Conservation (phyloP, 148 eudicot genomes). For the Silene uniflora region DNA sequence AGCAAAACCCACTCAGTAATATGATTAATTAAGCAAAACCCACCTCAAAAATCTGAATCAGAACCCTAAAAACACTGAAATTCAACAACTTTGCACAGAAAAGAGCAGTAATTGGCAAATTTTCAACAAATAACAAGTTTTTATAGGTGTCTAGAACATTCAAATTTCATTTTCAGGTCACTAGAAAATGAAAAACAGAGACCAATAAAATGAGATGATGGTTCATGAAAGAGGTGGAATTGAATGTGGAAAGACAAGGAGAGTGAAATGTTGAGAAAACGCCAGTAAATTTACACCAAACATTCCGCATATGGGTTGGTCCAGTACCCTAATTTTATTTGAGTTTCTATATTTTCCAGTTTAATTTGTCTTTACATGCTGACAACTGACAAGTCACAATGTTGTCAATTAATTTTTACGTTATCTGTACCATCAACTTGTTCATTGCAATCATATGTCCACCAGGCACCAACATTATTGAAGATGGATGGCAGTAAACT, state of each 20-base stretch:
- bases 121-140: background rate
- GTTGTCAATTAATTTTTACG: background rate
- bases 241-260: conserved; percentile 7
- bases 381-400: background rate
- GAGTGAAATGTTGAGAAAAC: conserved; percentile 14
- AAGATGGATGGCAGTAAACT: background rate
- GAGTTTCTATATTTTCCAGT: background rate
- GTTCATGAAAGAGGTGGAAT: background rate
- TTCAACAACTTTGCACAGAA: conserved; percentile 8
- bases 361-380: conserved; percentile 24
- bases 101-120: background rate
- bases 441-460: background rate
- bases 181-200: conserved; percentile 11
- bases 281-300: conserved; percentile 28
- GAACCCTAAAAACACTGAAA: conserved; percentile 1
- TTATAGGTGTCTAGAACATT: background rate
- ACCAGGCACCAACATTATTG: background rate
- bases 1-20: conserved; percentile 16
- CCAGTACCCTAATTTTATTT: conserved; percentile 8
- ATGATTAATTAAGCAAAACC: conserved; percentile 6
- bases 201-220: conserved; percentile 9
- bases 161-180: background rate
- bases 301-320: conserved; percentile 21
- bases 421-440: background rate
- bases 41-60: conserved; percentile 8